Evolutionary conservation across 345 rosid genomes (phyloP), one percentile per base, ranked within the genome.

Genomic region (Citrus trifoliata): DNA sequence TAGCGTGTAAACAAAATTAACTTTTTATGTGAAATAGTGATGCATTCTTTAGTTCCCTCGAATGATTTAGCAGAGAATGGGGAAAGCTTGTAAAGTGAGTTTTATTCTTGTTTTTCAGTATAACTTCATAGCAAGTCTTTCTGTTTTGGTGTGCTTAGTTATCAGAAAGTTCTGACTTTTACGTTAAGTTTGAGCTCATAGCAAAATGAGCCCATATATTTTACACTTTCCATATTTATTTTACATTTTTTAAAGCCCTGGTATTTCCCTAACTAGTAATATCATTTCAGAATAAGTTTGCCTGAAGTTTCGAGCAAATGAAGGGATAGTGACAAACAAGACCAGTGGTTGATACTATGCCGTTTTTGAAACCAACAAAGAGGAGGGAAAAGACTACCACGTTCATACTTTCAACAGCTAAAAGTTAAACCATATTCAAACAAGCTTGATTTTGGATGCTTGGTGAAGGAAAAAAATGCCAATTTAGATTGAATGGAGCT

Each of bases 51-150:
- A 51, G 35, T 67, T 35, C 71, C 83, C 63, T 53, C 35, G 24
- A 76, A 24, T 65, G 51, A 65, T 62, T 22, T 75, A 46, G 48
- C 48, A 48, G 33, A 64, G 33, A 75, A 33, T 3, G 53, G 46
- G 65, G 66, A 75, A 75, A 51, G 24, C 66, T 60, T 53, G 67
- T 75, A 71, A 76, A 76, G 42, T 53, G 83, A 76, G 71, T 71
- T 42, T 5, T 55, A 24, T 22, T 67, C 22, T 4, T 14, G 8
- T 28, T 42, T 75, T 22, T 13, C 42, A 3, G 53, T 28, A 61
- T 63, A 46, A 66, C n/a, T 2, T 22, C 14, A 21, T 63, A 65
- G 40, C 55, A 32, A 18, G 13, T 76, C 46, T 14, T 51, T 61
- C 74, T 33, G 37, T 74, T 74, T 74, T 53, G 58, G 58, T 1